phyloP scores from a whole-genome alignment of 495 filamentous ascomycete genomes.

The Penicillium bovifimosum region DNA sequence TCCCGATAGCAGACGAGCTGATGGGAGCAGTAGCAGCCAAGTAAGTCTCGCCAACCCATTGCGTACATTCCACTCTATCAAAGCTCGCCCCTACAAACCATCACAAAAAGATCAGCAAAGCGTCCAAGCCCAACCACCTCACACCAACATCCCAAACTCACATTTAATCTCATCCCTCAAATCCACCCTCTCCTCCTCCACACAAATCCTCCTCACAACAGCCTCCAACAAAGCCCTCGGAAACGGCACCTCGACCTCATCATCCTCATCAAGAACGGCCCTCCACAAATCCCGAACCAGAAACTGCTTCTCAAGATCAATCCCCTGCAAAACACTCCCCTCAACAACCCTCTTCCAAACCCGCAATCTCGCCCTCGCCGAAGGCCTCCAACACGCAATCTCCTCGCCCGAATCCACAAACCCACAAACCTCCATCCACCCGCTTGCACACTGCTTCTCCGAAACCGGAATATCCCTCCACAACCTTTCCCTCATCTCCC shows the following conservation, averaged over 20 bases:
- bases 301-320: slow-evolving; percentile 44
- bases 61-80: slow-evolving; percentile 38
- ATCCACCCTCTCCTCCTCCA: slow-evolving; percentile 15
- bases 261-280: slow-evolving; percentile 43
- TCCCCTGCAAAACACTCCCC: slow-evolving; percentile 39
- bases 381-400: slow-evolving; percentile 37
- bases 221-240: slow-evolving; percentile 40
- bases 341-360: slow-evolving; percentile 46
- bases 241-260: slow-evolving; percentile 25
- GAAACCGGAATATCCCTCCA: slow-evolving; percentile 45
- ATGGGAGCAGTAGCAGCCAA: slow-evolving; percentile 45
- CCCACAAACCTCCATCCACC: slow-evolving; percentile 45
- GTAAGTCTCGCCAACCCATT: slow-evolving; percentile 49
- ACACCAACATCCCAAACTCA: slow-evolving; percentile 21
- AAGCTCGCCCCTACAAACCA: slow-evolving; percentile 39
- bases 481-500: slow-evolving; percentile 20
- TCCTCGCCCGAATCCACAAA: slow-evolving; percentile 34
- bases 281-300: slow-evolving; percentile 43
- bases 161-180: slow-evolving; percentile 31
- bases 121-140: background rate
- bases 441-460: slow-evolving; percentile 36
- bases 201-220: slow-evolving; percentile 36
- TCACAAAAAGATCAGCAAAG: slow-evolving; percentile 4
- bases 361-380: slow-evolving; percentile 32
- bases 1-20: slow-evolving; percentile 27